These are phyloP conservation scores for Lichtheimia hyalospora DNA, from an alignment of 371 early-diverging fungal species.

Conservation along the genomic window DNA sequence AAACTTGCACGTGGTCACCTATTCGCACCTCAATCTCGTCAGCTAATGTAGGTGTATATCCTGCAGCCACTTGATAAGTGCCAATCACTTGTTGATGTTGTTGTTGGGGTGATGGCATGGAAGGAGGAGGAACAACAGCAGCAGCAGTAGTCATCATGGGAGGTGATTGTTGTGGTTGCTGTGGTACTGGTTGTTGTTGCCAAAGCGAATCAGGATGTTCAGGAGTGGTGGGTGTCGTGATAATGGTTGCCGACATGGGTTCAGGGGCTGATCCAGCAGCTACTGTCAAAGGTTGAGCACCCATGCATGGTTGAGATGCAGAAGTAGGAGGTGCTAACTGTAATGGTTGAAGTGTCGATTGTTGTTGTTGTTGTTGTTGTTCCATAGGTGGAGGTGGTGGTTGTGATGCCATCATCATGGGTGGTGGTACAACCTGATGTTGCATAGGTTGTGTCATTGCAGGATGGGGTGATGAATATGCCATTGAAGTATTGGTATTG, in stretches of 20 bases:
- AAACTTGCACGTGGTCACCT: conserved; percentile 25
- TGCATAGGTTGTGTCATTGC: neutral
- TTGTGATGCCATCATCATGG: neutral
- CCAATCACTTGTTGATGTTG: conserved; percentile 19
- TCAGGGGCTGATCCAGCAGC: conserved; percentile 1
- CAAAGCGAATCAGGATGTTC: neutral
- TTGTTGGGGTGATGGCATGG: neutral
- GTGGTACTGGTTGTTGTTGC: conserved; percentile 3
- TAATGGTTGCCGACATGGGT: conserved; percentile 3
- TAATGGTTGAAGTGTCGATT: neutral
- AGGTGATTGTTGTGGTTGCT: neutral
- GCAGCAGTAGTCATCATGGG: neutral
- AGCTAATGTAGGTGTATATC: conserved; percentile 32
- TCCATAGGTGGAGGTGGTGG: neutral
- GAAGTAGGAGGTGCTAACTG: neutral
- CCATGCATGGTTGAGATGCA: conserved; percentile 8
- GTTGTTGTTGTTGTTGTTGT: conserved; percentile 3
- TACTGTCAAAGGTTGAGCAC: conserved; percentile 1
- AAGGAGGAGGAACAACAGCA: too few species aligned
- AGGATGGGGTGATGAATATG: too few species aligned
- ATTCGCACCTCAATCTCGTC: conserved; percentile 30
- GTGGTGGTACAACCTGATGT: neutral
- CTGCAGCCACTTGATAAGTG: conserved; percentile 39
- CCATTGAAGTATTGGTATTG: too few species aligned
- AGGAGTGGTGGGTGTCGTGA: neutral